Conservation (phyloP, 371 early-diverging fungal genomes). For the Apophysomyces ossiformis region DNA sequence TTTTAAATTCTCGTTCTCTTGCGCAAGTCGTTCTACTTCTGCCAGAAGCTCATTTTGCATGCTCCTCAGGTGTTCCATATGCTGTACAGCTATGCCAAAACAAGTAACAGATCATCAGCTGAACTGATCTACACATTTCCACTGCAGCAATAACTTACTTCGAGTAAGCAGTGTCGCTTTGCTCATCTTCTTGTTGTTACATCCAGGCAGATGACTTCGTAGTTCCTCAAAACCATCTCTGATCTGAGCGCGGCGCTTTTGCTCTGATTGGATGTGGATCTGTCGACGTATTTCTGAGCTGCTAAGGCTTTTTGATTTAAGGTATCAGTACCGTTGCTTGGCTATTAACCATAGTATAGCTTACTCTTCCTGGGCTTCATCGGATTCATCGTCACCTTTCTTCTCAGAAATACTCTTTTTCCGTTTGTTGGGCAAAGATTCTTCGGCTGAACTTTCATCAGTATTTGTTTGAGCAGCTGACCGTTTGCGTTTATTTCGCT, state of each 20-base stretch:
- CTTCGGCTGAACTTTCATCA: conserved; percentile 16
- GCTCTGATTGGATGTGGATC: conserved; percentile 60
- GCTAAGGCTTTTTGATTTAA: conserved; percentile 15
- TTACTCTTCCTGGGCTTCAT: conserved; percentile 25
- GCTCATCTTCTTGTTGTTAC: conserved; percentile 60
- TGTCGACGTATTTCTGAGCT: conserved; percentile 53
- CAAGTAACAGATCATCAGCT: background rate
- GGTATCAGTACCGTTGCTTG: no score
- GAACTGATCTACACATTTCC: no score
- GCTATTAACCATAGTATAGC: conserved; percentile 1
- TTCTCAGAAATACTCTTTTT: conserved; percentile 30
- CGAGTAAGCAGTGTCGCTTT: conserved; percentile 59
- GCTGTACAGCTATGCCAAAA: conserved; percentile 45
- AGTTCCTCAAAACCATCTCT: conserved; percentile 60
- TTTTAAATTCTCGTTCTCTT: conserved; percentile 55
- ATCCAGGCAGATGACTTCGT: conserved; percentile 54
- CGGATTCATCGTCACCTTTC: conserved; percentile 18
- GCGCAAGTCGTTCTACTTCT: conserved; percentile 52
- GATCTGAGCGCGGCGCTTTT: conserved; percentile 57
- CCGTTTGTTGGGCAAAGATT: conserved; percentile 23
- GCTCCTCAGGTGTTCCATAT: conserved; percentile 51
- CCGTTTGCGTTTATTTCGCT: conserved; percentile 50
- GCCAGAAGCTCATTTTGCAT: conserved; percentile 51
- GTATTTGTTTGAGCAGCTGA: conserved; percentile 17
- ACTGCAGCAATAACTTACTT: conserved; percentile 36